A percentile compares a stretch with the other conserved stretches of the same genome.
Evolutionary conservation across 192 early-diverging fungal species (phyloP).

Genomic region (Neocallimastix lanati): DNA sequence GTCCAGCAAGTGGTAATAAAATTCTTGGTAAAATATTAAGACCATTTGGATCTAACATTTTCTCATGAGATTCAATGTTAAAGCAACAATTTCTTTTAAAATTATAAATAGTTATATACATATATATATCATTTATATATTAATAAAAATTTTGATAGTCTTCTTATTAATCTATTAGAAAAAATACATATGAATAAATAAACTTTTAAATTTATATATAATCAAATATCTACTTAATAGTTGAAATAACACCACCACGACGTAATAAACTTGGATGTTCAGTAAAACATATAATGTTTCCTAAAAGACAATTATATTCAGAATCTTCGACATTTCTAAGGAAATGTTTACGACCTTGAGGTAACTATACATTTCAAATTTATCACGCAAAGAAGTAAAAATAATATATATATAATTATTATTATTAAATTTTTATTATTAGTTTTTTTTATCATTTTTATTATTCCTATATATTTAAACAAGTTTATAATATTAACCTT

Average conservation of each 20-base stretch:
- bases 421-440: too few relatives aligned
- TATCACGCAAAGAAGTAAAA: background rate
- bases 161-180: too few relatives aligned
- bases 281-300: slow-evolving; percentile 69
- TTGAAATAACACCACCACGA: slow-evolving; percentile 68
- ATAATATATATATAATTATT: slow-evolving; percentile 11
- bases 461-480: too few relatives aligned
- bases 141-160: too few relatives aligned
- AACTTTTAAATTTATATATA: too few relatives aligned
- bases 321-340: slow-evolving; percentile 35
- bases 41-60: slow-evolving; percentile 44
- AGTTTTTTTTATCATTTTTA: too few relatives aligned
- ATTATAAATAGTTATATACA: too few relatives aligned
- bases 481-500: too few relatives aligned
- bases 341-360: slow-evolving; percentile 49
- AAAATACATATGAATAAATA: too few relatives aligned
- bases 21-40: slow-evolving; percentile 75
- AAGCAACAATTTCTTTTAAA: slow-evolving; percentile 62
- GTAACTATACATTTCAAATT: slow-evolving; percentile 10
- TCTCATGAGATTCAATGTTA: slow-evolving; percentile 44
- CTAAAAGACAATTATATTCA: slow-evolving; percentile 35
- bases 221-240: slow-evolving; percentile 75
- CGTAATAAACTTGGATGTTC: slow-evolving; percentile 69
- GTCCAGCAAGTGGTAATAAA: slow-evolving; percentile 73
- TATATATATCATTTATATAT: too few relatives aligned